Evolutionary conservation across 2,329 filamentous ascomycete species (phyloP).

Genomic region (Ophiostoma montium): DNA sequence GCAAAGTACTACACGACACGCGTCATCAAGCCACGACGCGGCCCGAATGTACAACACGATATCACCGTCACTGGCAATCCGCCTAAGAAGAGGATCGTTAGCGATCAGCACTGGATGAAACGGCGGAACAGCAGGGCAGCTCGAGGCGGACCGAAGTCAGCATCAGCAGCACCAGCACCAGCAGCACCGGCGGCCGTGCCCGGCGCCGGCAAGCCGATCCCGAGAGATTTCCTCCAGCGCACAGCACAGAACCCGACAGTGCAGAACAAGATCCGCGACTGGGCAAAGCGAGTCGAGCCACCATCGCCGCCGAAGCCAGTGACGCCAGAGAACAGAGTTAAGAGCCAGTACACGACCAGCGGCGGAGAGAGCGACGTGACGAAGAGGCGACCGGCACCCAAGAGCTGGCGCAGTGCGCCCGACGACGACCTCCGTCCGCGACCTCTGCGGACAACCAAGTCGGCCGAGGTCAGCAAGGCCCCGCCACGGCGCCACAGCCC

Average conservation of each 20-base stretch:
- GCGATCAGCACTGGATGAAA: constrained; percentile 80
- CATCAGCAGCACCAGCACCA: background rate
- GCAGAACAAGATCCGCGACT: constrained; percentile 46
- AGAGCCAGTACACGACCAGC: constrained; percentile 5
- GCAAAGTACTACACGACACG: constrained; percentile 5
- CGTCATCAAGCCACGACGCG: constrained; percentile 12
- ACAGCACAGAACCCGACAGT: constrained; percentile 40
- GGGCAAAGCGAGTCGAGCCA: constrained; percentile 42
- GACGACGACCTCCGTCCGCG: constrained; percentile 25
- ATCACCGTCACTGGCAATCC: constrained; percentile 27
- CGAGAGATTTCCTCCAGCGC: constrained; percentile 42
- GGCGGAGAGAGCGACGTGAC: constrained; percentile 14
- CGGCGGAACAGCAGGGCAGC: constrained; percentile 28
- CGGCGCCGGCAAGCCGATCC: constrained; percentile 27
- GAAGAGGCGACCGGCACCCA: constrained; percentile 8
- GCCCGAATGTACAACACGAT: constrained; percentile 17
- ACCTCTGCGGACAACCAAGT: constrained; percentile 16
- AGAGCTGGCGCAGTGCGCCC: constrained; percentile 15
- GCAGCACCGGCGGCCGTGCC: background rate
- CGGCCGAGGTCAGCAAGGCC: constrained; percentile 2
- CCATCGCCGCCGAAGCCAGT: constrained; percentile 22
- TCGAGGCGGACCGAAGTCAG: too few species aligned
- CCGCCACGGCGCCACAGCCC: background rate
- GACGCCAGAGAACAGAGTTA: constrained; percentile 7
- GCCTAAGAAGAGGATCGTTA: constrained; percentile 84